Conservation (phyloP, 306 rosid genomes). For the Lathyrus aphaca region DNA sequence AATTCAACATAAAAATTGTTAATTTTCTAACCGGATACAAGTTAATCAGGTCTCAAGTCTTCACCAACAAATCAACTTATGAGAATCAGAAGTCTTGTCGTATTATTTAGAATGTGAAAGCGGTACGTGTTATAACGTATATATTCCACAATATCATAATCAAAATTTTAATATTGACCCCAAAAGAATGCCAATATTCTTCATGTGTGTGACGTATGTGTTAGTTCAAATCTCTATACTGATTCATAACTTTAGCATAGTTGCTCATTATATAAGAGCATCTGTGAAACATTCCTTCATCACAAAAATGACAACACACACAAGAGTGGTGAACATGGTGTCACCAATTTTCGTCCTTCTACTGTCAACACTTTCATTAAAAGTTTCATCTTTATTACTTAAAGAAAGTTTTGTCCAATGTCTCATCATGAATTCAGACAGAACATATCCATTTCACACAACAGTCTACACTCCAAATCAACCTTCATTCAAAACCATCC, state of each 20-base stretch:
- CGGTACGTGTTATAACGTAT: constrained; percentile 10
- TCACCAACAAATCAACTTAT: too few relatives aligned
- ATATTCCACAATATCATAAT: constrained; percentile 34
- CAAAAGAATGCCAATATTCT: constrained; percentile 32
- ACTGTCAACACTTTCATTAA: constrained; percentile 40
- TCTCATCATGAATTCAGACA: constrained; percentile 40
- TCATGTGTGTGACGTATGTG: constrained; percentile 41
- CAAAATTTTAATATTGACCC: constrained; percentile 30
- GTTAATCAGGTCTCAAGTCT: too few relatives aligned
- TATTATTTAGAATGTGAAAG: constrained; percentile 30
- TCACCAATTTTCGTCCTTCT: constrained; percentile 43
- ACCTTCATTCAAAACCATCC: constrained; percentile 47
- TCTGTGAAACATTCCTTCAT: constrained; percentile 14
- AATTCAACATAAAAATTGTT: too few relatives aligned
- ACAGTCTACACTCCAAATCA: constrained; percentile 39
- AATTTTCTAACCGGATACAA: too few relatives aligned
- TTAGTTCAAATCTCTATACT: constrained; percentile 40
- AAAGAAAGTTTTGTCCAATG: constrained; percentile 50
- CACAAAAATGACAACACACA: constrained; percentile 34
- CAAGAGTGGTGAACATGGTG: constrained; percentile 26
- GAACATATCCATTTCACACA: constrained; percentile 39
- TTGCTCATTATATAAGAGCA: constrained; percentile 34
- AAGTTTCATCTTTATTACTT: constrained; percentile 41
- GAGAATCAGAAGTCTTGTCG: constrained; percentile 1
- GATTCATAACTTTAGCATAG: not conserved